Percentiles rank a stretch among this genome's conserved stretches.
Conservation (phyloP, 345 rosid species). For the Eucalyptus marginata region DNA sequence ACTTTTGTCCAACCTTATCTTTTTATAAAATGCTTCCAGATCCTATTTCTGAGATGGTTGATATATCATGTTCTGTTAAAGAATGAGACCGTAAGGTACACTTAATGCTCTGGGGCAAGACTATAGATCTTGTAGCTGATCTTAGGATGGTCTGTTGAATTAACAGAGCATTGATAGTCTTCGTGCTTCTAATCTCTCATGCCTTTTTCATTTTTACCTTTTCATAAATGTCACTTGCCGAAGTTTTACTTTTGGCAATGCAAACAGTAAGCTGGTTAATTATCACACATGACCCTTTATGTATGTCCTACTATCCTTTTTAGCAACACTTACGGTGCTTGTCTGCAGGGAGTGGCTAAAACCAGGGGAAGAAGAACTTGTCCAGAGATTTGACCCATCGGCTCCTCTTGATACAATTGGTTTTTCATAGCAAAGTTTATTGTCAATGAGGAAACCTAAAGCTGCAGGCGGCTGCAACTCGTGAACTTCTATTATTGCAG, state of each 20-base stretch:
- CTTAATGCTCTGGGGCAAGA: background rate
- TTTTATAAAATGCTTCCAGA: background rate
- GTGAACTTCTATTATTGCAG: background rate
- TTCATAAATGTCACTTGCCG: background rate
- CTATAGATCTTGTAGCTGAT: background rate
- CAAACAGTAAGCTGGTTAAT: background rate
- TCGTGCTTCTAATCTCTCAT: background rate
- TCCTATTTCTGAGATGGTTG: background rate
- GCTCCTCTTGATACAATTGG: slow-evolving; percentile 85
- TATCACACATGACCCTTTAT: background rate
- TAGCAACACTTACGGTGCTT: background rate
- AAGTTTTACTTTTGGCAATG: background rate
- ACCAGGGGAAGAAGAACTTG: slow-evolving; percentile 41
- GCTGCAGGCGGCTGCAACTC: background rate
- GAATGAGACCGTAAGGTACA: background rate
- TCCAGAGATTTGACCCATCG: slow-evolving; percentile 93
- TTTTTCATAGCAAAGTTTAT: slow-evolving; percentile 86
- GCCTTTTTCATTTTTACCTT: background rate
- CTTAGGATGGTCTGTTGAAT: background rate
- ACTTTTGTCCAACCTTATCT: background rate
- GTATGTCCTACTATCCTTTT: background rate
- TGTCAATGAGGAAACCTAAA: slow-evolving; percentile 17
- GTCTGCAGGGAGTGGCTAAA: slow-evolving; percentile 78
- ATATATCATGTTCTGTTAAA: background rate
- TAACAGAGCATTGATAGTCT: background rate